These are phyloP conservation scores for Buddleja alternifolia DNA, from an alignment of 257 asterid genomes.

Conservation along the genomic window DNA sequence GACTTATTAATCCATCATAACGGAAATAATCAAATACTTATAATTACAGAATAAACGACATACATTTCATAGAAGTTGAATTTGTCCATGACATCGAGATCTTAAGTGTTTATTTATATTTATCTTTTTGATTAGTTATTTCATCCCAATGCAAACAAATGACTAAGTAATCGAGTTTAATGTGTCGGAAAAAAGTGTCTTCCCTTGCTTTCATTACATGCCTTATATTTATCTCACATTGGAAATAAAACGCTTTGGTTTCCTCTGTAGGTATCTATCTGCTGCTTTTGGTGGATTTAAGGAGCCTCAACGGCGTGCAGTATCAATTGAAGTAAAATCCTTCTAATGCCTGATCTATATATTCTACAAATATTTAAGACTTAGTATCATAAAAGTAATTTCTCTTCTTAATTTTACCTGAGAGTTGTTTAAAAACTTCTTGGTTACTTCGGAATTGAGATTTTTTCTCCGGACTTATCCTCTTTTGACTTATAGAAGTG, in stretches of 20 bases:
- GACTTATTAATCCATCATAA: too few species aligned
- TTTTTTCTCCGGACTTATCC: not conserved
- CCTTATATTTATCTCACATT: not conserved
- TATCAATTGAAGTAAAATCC: slow-evolving; percentile 76
- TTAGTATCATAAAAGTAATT: not conserved
- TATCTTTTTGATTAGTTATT: too few species aligned
- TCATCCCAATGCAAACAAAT: too few species aligned
- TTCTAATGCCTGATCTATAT: not conserved
- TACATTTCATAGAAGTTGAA: too few species aligned
- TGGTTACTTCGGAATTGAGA: not conserved
- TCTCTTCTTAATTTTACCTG: not conserved
- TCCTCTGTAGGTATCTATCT: slow-evolving; percentile 59
- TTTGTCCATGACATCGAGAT: too few species aligned
- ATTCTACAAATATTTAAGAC: not conserved
- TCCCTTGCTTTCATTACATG: not conserved
- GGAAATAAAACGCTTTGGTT: not conserved
- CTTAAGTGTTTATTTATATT: too few species aligned
- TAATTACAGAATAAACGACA: too few species aligned
- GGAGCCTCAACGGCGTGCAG: slow-evolving; percentile 86
- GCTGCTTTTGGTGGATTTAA: slow-evolving; percentile 78
- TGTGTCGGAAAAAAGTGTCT: not conserved
- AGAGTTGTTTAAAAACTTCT: not conserved
- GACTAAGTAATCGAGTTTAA: too few species aligned
- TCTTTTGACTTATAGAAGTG: not conserved
- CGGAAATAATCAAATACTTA: too few species aligned